Base-by-base conservation (phyloP, 345 rosid species). In the Boechera divaricarpa region DNA sequence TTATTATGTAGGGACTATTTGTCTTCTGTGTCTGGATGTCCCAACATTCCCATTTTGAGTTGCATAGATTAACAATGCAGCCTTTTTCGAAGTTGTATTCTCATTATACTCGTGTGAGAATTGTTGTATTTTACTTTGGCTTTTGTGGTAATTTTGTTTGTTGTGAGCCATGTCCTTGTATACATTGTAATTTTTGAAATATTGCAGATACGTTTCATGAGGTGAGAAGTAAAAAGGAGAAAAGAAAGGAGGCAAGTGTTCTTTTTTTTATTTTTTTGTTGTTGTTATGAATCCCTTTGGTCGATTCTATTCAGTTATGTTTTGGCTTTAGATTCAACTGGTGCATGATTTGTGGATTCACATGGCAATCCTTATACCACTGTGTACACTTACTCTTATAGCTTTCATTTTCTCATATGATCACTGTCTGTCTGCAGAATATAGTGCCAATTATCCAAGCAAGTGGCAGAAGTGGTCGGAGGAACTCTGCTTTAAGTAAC, bases 181-280 rank as follows among this genome's bases (percentile, higher is more conserved):
- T 31, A 29, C 47, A 21, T 0, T 56, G 6, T 67, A 10, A 35
- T 15, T 39, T 52, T 39, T 36, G 11, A 10, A 15, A 69, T n/a
- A 8, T 78, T 72, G 81, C 85, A 94, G 98, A 94, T 87, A 91
- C 98, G 26, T 94, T 91, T 83, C 98, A 91, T 44, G 93, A 91
- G 80, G 98, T 94, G 75, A 88, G 78, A 81, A 90, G 87, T 69
- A 91, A 84, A 69, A 86, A 78, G 28, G 89, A 89, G 62, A 65
- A 83, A 78, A 90, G 70, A 80, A 91, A 86, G 56, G 91, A 91
- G 96, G 97, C 87, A 82, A 80, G 81, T 51, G 18, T 56, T 71
- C 15, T 63, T 68, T 63, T 36, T 26, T 10, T 48, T 13, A 1
- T 44, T 13, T 5, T 11, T 44, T 10, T 10, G 9, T 2, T 38